Percentiles rank a stretch among this genome's conserved stretches.
phyloP scores from a whole-genome alignment of 2,329 filamentous ascomycete genomes.

The Gnomoniopsis smithogilvyi region DNA sequence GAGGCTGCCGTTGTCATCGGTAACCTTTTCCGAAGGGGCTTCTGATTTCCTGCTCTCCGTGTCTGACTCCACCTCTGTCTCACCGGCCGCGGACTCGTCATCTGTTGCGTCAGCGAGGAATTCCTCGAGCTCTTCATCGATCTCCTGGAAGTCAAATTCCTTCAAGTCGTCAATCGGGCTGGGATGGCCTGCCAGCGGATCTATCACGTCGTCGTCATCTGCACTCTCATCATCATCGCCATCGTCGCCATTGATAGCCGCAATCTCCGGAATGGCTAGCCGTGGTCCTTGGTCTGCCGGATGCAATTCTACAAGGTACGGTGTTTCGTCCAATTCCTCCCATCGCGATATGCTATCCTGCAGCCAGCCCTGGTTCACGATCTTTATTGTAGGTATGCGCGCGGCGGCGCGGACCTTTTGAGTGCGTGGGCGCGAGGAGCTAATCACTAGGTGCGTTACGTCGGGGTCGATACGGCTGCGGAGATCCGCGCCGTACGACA shows the following conservation, averaged over 20 bases:
- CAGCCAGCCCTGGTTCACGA: constrained; percentile 91
- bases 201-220: constrained; percentile 34
- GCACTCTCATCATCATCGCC: constrained; percentile 36
- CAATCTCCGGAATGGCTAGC: constrained; percentile 1
- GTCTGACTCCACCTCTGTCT: constrained; percentile 14
- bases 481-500: constrained; percentile 75
- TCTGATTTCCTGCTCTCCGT: constrained; percentile 15
- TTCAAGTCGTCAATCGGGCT: constrained; percentile 55
- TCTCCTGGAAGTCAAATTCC: constrained; percentile 58
- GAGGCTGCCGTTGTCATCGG: constrained; percentile 1
- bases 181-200: constrained; percentile 21
- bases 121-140: constrained; percentile 71
- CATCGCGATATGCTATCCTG: constrained; percentile 81
- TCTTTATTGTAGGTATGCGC: constrained; percentile 75
- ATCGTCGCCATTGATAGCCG: constrained; percentile 34
- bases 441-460: constrained; percentile 73
- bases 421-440: constrained; percentile 70
- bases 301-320: constrained; percentile 74
- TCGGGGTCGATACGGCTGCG: constrained; percentile 54
- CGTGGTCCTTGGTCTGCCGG: constrained; percentile 52
- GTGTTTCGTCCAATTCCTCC: constrained; percentile 73
- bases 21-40: background rate
- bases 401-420: constrained; percentile 88
- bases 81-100: constrained; percentile 24
- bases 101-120: constrained; percentile 56